Conservation (phyloP, 2,329 filamentous ascomycete genomes). For the Talaromyces albobiverticillius region DNA sequence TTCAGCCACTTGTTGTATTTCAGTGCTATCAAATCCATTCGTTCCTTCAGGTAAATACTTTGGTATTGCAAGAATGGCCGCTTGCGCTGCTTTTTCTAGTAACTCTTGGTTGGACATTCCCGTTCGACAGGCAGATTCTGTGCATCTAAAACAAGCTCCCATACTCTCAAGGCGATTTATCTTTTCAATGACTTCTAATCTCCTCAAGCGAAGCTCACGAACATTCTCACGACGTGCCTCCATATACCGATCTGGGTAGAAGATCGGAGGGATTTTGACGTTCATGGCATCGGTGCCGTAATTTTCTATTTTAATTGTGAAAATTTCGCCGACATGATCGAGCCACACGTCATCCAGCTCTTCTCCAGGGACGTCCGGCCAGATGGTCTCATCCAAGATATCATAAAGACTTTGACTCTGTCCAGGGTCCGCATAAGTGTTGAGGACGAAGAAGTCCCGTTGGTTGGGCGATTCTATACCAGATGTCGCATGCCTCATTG, state of each 20-base stretch:
- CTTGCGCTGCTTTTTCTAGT: constrained; percentile 35
- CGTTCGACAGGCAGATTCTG: constrained; percentile 18
- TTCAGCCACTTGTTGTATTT: constrained; percentile 27
- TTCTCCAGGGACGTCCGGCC: constrained; percentile 40
- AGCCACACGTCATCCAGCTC: constrained; percentile 47
- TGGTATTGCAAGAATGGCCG: constrained; percentile 25
- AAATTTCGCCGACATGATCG: constrained; percentile 51
- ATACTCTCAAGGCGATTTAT: constrained; percentile 30
- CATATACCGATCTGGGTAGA: constrained; percentile 61
- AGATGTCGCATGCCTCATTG: constrained; percentile 36
- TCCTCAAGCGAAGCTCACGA: constrained; percentile 43
- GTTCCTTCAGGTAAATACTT: constrained; percentile 20
- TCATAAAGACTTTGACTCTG: constrained; percentile 51
- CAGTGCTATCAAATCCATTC: constrained; percentile 17
- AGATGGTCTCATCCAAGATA: constrained; percentile 51
- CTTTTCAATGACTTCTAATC: constrained; percentile 32
- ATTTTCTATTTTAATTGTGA: constrained; percentile 49
- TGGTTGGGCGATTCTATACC: constrained; percentile 28
- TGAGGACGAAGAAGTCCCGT: constrained; percentile 39
- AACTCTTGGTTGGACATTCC: constrained; percentile 28
- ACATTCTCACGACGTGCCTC: constrained; percentile 49
- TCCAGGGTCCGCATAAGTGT: constrained; percentile 35
- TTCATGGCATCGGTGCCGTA: constrained; percentile 31
- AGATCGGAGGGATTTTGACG: constrained; percentile 52
- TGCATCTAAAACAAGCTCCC: constrained; percentile 29